phyloP scores from a whole-genome alignment of 768 basidiomycete genomes.

The Kwoniella shandongensis region DNA sequence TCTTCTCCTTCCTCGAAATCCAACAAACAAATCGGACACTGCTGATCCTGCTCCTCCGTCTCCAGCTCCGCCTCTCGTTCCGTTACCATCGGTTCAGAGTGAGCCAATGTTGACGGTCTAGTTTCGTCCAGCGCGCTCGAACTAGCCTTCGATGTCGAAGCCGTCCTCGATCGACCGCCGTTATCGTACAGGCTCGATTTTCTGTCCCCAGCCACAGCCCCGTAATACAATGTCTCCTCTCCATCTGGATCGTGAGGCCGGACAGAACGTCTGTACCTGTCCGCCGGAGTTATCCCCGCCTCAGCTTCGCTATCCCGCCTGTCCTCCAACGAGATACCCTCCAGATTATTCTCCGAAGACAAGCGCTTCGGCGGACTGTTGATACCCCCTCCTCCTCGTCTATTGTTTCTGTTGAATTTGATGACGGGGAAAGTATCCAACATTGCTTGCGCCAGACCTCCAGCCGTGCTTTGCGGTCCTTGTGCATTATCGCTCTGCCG shows the following conservation, averaged over 20 bases:
- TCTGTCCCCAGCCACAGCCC: too few relatives aligned
- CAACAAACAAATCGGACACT: constrained; percentile 91
- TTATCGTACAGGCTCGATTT: background rate
- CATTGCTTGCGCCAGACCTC: constrained; percentile 87
- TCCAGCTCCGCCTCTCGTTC: background rate
- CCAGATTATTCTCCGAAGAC: constrained; percentile 22
- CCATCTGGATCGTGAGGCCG: too few relatives aligned
- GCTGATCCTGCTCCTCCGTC: constrained; percentile 64
- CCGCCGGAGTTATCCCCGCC: background rate
- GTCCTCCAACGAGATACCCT: background rate
- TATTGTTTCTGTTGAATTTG: constrained; percentile 61
- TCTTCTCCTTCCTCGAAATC: constrained; percentile 95
- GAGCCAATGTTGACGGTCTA: too few relatives aligned
- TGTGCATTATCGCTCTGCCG: constrained; percentile 55
- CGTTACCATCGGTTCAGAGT: background rate
- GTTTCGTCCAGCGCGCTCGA: too few relatives aligned
- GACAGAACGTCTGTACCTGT: too few relatives aligned
- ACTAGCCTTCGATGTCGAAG: too few relatives aligned
- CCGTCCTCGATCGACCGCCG: too few relatives aligned
- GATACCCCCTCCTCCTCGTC: constrained; percentile 2
- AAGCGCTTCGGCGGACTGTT: constrained; percentile 21
- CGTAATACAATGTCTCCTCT: too few relatives aligned
- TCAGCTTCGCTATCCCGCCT: background rate
- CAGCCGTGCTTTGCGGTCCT: constrained; percentile 66
- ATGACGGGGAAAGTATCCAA: constrained; percentile 93